Base-by-base conservation (phyloP, 371 early-diverging fungal species). In the Saksenaea vasiformis region DNA sequence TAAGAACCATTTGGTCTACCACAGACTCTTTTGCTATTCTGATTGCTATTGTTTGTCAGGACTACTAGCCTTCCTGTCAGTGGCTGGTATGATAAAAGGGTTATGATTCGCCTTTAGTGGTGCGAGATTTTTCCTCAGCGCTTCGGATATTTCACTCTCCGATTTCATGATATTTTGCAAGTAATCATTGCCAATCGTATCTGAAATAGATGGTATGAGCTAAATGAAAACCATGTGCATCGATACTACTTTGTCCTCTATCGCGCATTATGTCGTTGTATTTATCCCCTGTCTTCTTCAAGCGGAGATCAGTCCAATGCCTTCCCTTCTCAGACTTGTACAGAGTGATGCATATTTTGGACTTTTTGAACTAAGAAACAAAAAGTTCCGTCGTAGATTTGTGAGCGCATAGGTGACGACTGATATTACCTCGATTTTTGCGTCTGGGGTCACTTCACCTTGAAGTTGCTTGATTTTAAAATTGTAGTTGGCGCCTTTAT, bases 381-480 rank as follows among this genome's bases (percentile, higher is more conserved):
- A 17, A 24, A 9, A 26, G 8, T 27, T 38, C n/a, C n/a, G n/a
- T n/a, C n/a, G n/a, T n/a, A n/a, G n/a, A n/a, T n/a, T n/a, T n/a
- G n/a, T n/a, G n/a, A n/a, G n/a, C n/a, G n/a, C n/a, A n/a, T n/a
- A n/a, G n/a, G n/a, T 24, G 26, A 28, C 36, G 13, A 9, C 26
- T 58, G 19, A 13, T n/a, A 34, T 26, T 54, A 59, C 72, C 72
- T 67, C 67, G 34, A 60, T 47, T 17, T 51, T 60, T 15, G 51
- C 35, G 7, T 57, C 61, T 1, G 68, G 63, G n/a, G 54, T 55
- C 24, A 72, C 56, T 15, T 61, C 44, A 1, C 65, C 60, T 26
- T 65, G 47, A n/a, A 72, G 63, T 10, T 67, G 67, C 17, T 65
- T 57, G n/a, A 72, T 67, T 26, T 58, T 61, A 55, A 72, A 70